These are phyloP conservation scores for Adansonia digitata DNA, from an alignment of 345 rosid species.

Conservation along the genomic window DNA sequence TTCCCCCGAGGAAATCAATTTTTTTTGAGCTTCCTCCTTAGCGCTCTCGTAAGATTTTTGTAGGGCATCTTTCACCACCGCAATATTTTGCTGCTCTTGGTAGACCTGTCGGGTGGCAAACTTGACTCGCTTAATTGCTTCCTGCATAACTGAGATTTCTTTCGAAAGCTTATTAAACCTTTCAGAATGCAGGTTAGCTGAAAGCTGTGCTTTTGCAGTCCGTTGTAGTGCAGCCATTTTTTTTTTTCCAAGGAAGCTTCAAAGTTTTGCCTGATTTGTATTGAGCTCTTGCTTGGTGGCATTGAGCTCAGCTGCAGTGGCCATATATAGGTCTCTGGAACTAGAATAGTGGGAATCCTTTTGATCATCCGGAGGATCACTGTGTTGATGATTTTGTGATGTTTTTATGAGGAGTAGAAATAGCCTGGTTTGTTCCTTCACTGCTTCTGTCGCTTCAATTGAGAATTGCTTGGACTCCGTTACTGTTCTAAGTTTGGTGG, in stretches of 20 bases:
- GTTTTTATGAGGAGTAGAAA: slow-evolving; percentile 63
- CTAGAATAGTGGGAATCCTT: too few relatives aligned
- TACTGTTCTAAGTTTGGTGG: slow-evolving; percentile 31
- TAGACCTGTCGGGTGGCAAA: slow-evolving; percentile 43
- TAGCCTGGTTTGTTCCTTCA: slow-evolving; percentile 40
- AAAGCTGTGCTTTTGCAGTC: slow-evolving; percentile 60
- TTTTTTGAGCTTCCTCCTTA: slow-evolving; percentile 46
- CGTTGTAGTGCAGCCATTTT: slow-evolving; percentile 49
- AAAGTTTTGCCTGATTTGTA: slow-evolving; percentile 65
- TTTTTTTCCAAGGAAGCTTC: slow-evolving; percentile 63
- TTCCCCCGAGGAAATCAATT: slow-evolving; percentile 31
- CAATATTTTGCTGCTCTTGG: slow-evolving; percentile 36
- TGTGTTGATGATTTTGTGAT: slow-evolving; percentile 28
- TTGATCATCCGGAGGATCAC: slow-evolving; percentile 30
- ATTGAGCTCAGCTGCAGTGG: slow-evolving; percentile 44
- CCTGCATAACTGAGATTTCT: slow-evolving; percentile 58
- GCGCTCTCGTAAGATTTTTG: slow-evolving; percentile 33
- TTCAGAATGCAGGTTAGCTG: slow-evolving; percentile 30
- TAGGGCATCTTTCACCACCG: slow-evolving; percentile 41
- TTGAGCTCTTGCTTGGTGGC: slow-evolving; percentile 67
- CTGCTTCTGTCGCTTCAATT: slow-evolving; percentile 39
- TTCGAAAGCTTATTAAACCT: slow-evolving; percentile 48
- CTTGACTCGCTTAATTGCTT: slow-evolving; percentile 48
- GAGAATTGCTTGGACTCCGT: slow-evolving; percentile 40
- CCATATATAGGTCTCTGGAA: slow-evolving; percentile 53